Evolutionary conservation across 495 filamentous ascomycete species (phyloP), one percentile per base, ranked within the genome.

Genomic region (Parathielavia hyrcaniae): DNA sequence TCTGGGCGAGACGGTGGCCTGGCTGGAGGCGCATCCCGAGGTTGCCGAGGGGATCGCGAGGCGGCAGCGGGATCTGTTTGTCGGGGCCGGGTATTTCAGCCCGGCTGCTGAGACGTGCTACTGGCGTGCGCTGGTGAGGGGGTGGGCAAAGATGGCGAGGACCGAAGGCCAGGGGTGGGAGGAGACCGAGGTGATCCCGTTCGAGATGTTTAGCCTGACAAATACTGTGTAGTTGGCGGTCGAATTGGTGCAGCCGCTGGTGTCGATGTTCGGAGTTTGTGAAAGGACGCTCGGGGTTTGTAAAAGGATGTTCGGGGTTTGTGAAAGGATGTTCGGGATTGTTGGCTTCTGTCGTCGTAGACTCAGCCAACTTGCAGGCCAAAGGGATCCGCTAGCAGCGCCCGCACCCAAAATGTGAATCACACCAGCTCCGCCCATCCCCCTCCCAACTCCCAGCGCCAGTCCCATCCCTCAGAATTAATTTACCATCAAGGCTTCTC

Each of bases 91-190:
- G 17, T 81, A 80, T 61, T 68, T 81, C 50, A 77, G 71, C 48
- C 69, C 71, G 23, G 79, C 78, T 34, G 75, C 78, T 16, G 79
- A 81, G 60, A 65, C 64, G 43, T 82, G 79, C 60, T 82, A 82
- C 64, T 82, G 79, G 79, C 70, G 79, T 8, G 71, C 67, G 4
- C 34, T 80, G 60, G 62, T 82, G 38, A 67, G 73, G 55, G 76
- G 72, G 0, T 82, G 79, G 79, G 68, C 66, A 32, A 53, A 61
- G 34, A 67, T 78, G n/a, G 77, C 66, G 16, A 59, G 62, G 40
- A 52, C 61, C 0, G 69, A 75, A 32, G 70, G 64, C 7, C 60
- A 65, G 39, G 65, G 54, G 20, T 73, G 66, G 64, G 70, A 70
- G 17, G 67, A 67, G 7, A 40, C 60, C 39, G 64, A 72, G 40